A percentile compares a stretch with the other conserved stretches of the same genome.
These are phyloP conservation scores for Leavenworthia alabamica DNA, from an alignment of 345 rosid genomes.

Conservation along the genomic window DNA sequence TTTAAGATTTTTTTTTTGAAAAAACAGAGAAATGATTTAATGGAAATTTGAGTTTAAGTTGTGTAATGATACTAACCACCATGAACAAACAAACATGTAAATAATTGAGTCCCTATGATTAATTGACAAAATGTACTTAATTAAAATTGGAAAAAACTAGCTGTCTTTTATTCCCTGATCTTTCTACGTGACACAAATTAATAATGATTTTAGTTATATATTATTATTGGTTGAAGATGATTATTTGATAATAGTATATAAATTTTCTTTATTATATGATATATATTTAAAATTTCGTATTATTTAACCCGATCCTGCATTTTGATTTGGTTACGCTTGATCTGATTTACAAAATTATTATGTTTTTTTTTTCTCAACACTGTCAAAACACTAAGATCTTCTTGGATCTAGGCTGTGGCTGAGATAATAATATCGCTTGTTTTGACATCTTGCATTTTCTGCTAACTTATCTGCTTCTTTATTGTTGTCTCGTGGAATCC, in stretches of 20 bases:
- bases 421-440: no score
- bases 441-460: no score
- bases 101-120: conserved; percentile 16
- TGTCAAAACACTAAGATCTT: no score
- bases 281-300: neutral
- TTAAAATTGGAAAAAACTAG: neutral
- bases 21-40: neutral
- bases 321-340: conserved; percentile 18
- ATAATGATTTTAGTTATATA: conserved; percentile 22
- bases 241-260: neutral
- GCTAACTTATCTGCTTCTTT: no score
- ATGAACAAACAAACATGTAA: conserved; percentile 11
- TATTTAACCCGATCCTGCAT: conserved; percentile 4
- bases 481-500: no score
- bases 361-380: no score
- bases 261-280: conserved; percentile 8
- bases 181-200: conserved; percentile 26
- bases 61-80: conserved; percentile 24
- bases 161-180: conserved; percentile 26
- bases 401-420: no score
- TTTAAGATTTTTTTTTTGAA: neutral
- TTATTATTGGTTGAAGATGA: conserved; percentile 9
- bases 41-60: neutral
- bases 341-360: conserved; percentile 22
- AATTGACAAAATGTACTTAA: conserved; percentile 17